Conservation (phyloP, 495 filamentous ascomycete species). For the Neurospora tetraspora region DNA sequence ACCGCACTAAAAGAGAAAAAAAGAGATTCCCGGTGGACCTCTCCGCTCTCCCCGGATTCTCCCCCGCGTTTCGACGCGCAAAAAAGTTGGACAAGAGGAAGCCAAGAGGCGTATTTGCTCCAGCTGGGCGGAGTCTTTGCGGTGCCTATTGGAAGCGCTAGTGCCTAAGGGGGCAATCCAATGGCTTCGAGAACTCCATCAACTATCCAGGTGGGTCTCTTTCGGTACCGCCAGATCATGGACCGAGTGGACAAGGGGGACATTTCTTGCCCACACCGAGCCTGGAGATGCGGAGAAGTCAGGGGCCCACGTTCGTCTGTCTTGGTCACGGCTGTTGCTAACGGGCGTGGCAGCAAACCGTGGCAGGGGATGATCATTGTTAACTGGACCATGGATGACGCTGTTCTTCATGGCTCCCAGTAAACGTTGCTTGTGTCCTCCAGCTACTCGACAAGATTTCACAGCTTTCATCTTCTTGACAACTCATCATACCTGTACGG, state of each 20-base stretch:
- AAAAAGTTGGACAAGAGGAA: neutral
- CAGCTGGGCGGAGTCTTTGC: constrained; percentile 2
- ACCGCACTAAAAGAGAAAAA: neutral
- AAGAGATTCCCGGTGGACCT: neutral
- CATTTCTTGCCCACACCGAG: neutral
- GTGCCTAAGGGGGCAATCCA: constrained; percentile 3
- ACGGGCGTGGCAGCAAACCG: constrained; percentile 2
- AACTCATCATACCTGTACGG: neutral
- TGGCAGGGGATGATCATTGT: neutral
- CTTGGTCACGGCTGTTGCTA: constrained; percentile 8
- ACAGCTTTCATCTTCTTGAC: constrained; percentile 1
- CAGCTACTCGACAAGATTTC: neutral
- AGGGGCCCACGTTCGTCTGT: neutral
- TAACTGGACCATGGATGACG: neutral
- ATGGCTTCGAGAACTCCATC: constrained; percentile 2
- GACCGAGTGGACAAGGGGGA: constrained; percentile 2
- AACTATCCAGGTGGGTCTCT: constrained; percentile 1
- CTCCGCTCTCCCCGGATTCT: neutral
- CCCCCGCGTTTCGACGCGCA: neutral
- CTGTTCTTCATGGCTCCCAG: neutral
- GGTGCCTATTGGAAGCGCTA: constrained; percentile 4
- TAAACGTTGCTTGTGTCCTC: neutral
- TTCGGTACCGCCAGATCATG: neutral
- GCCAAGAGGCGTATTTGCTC: neutral
- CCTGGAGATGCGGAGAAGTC: constrained; percentile 9